Evolutionary conservation across 1,284 basidiomycete species (phyloP).

Genomic region (Leccinum pachyderme): DNA sequence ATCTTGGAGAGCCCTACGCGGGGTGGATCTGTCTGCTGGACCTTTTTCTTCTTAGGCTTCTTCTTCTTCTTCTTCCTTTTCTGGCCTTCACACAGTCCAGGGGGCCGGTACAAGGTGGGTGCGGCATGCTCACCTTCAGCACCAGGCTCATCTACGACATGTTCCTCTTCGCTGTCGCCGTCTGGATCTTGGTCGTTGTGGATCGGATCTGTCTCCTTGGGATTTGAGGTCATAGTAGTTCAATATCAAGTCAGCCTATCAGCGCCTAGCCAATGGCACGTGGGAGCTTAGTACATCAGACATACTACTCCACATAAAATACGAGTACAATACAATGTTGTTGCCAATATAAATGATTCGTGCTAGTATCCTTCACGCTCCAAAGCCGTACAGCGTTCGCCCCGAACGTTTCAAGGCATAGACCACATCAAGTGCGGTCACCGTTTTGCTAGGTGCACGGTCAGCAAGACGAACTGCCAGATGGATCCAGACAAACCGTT

Average conservation of each 20-base stretch:
- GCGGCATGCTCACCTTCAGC: conserved; percentile 23
- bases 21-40: conserved; percentile 90
- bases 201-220: conserved; percentile 5
- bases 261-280: not conserved
- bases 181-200: conserved; percentile 20
- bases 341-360: not conserved
- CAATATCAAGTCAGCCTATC: not conserved
- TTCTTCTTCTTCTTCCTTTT: conserved; percentile 96
- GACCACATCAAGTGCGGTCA: conserved; percentile 76
- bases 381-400: conserved; percentile 77
- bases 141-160: conserved; percentile 14
- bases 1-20: conserved; percentile 87
- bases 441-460: conserved; percentile 58
- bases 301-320: not conserved
- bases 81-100: conserved; percentile 42
- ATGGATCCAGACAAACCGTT: conserved; percentile 46
- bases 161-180: conserved; percentile 33
- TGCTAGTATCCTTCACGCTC: conserved; percentile 41
- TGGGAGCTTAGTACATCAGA: not conserved
- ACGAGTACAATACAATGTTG: conserved; percentile 10
- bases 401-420: conserved; percentile 82
- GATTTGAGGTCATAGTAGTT: conserved; percentile 23
- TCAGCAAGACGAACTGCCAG: not conserved
- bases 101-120: not conserved
- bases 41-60: conserved; percentile 84